Percentiles rank a stretch among this genome's conserved stretches.
Evolutionary conservation across 192 early-diverging fungal genomes (phyloP).

Genomic region (Coemansia sp.): DNA sequence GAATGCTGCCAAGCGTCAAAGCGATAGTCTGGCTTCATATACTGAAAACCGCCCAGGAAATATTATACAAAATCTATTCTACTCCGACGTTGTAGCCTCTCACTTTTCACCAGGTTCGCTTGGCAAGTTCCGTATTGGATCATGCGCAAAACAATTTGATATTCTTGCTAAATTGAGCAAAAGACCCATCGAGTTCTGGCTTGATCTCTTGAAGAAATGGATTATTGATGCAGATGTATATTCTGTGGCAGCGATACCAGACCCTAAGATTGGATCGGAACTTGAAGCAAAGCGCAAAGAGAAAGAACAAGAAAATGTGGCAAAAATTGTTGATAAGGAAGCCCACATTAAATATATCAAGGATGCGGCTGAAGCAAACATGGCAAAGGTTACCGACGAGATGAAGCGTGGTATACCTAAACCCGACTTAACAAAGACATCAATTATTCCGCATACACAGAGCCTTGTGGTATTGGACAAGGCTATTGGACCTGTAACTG

Average conservation of each 20-base stretch:
- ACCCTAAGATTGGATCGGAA: conserved; percentile 12
- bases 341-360: conserved; percentile 56
- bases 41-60: conserved; percentile 39
- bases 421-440: conserved; percentile 28
- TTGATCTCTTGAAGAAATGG: conserved; percentile 44
- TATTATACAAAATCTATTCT: conserved; percentile 19
- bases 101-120: conserved; percentile 30
- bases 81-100: conserved; percentile 36
- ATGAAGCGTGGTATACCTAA: conserved; percentile 60
- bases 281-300: conserved; percentile 34
- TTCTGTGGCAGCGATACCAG: conserved; percentile 39
- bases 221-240: conserved; percentile 25
- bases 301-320: conserved; percentile 25
- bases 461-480: conserved; percentile 3
- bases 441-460: conserved; percentile 20
- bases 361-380: conserved; percentile 27
- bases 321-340: conserved; percentile 24
- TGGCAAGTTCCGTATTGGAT: conserved; percentile 20
- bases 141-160: conserved; percentile 33
- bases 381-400: conserved; percentile 52
- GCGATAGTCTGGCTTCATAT: conserved; percentile 23
- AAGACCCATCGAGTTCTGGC: conserved; percentile 38
- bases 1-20: conserved; percentile 24
- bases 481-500: conserved; percentile 49
- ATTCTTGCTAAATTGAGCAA: conserved; percentile 24